A percentile compares a stretch with the other conserved stretches of the same genome.
phyloP scores from a whole-genome alignment of 169 alveolate species.

The Eimeria nieschulzi region DNA sequence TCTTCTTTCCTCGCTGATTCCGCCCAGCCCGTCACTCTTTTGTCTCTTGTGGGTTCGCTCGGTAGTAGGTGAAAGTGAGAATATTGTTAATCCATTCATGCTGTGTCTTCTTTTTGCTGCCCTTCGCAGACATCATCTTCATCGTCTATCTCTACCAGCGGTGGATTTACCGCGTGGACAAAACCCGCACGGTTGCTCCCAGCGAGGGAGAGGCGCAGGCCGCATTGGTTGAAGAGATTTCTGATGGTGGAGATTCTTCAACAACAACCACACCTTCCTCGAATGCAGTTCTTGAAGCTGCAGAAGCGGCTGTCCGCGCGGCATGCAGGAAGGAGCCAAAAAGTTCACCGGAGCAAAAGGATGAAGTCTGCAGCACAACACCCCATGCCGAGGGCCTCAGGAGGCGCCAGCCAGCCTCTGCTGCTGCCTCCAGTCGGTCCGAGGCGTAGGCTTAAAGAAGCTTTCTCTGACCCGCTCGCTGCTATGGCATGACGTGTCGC shows the following conservation, averaged over 20 bases:
- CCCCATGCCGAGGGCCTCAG: background rate
- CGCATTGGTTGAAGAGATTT: background rate
- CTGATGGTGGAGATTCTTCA: background rate
- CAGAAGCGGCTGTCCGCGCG: background rate
- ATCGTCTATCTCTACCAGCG: conserved; percentile 92
- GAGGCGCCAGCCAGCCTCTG: background rate
- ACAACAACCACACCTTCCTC: background rate
- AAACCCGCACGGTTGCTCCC: conserved; percentile 59
- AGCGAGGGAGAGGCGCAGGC: background rate
- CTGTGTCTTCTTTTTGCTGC: background rate
- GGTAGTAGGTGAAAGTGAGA: no score
- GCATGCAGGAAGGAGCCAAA: no score
- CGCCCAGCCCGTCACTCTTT: background rate
- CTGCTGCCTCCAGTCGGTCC: no score
- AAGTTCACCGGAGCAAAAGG: no score
- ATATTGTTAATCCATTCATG: no score
- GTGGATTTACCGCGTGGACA: conserved; percentile 85
- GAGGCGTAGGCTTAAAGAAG: no score
- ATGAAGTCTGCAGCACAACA: background rate
- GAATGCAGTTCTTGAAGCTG: background rate
- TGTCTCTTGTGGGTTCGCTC: no score
- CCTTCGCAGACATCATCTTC: conserved; percentile 88
- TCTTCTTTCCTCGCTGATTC: background rate
- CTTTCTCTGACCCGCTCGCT: no score
- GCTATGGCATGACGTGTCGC: no score